A percentile compares a stretch with the other conserved stretches of the same genome.
Evolutionary conservation across 176 grass and related monocot genomes (phyloP).

Genomic region (Avena sativa): DNA sequence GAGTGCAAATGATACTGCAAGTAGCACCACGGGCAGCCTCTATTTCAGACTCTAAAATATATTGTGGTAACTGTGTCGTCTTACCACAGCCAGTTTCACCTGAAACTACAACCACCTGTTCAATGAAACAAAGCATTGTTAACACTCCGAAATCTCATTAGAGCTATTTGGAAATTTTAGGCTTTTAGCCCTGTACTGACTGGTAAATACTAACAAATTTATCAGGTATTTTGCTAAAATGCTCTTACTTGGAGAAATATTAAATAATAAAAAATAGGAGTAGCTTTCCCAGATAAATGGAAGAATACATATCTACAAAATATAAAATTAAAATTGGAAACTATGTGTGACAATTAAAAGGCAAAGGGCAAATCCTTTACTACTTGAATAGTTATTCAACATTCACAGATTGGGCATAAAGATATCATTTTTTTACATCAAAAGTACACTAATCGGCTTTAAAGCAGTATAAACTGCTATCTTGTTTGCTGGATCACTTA

Average conservation of each 20-base stretch:
- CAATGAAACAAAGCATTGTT: constrained; percentile 41
- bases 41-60: constrained; percentile 99
- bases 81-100: constrained; percentile 99
- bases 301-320: neutral
- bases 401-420: neutral
- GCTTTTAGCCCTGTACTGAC: neutral
- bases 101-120: constrained; percentile 92
- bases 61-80: constrained; percentile 96
- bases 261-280: constrained; percentile 20
- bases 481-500: constrained; percentile 36
- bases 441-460: constrained; percentile 5
- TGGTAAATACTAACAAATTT: constrained; percentile 24
- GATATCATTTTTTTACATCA: constrained; percentile 10
- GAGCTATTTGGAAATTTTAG: constrained; percentile 4
- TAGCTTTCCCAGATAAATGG: constrained; percentile 25
- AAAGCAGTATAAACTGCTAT: neutral
- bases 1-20: constrained; percentile 97
- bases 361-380: neutral
- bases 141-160: constrained; percentile 11
- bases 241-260: neutral
- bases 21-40: constrained; percentile 77
- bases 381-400: constrained; percentile 23
- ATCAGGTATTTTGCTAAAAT: constrained; percentile 19
- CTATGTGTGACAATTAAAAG: constrained; percentile 5
- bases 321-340: constrained; percentile 1